A percentile compares a stretch with the other conserved stretches of the same genome.
These are phyloP conservation scores for Prunus dulcis DNA, from an alignment of 306 rosid genomes.

Conservation along the genomic window DNA sequence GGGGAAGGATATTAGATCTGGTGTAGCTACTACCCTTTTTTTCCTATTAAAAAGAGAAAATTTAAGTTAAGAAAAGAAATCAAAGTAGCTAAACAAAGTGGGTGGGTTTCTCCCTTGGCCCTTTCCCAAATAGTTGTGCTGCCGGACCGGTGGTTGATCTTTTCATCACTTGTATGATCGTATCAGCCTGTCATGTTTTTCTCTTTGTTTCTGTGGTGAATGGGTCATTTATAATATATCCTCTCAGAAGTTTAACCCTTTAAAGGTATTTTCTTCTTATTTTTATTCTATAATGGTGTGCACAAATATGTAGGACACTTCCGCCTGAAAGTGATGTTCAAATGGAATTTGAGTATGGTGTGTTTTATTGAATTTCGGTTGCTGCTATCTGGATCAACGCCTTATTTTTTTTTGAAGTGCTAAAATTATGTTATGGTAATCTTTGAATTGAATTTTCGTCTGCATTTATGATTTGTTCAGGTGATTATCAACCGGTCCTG, in stretches of 20 bases:
- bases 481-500: slow-evolving; percentile 34
- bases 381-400: background rate
- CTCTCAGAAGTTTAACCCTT: background rate
- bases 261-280: background rate
- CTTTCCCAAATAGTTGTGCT: background rate
- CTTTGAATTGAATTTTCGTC: slow-evolving; percentile 2
- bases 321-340: slow-evolving; percentile 5
- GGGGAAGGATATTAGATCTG: background rate
- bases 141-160: background rate
- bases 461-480: slow-evolving; percentile 16
- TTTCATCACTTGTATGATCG: background rate
- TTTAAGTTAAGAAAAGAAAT: background rate
- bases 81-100: background rate
- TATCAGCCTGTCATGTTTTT: background rate
- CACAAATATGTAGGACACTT: background rate
- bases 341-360: background rate
- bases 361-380: background rate
- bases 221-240: background rate
- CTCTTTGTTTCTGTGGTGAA: background rate
- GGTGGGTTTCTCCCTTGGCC: background rate
- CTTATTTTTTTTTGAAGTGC: background rate
- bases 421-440: slow-evolving; percentile 4
- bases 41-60: too few species aligned
- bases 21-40: background rate
- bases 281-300: background rate